Base-by-base conservation (phyloP, 2,329 filamentous ascomycete genomes). In the Colletotrichum destructivum region DNA sequence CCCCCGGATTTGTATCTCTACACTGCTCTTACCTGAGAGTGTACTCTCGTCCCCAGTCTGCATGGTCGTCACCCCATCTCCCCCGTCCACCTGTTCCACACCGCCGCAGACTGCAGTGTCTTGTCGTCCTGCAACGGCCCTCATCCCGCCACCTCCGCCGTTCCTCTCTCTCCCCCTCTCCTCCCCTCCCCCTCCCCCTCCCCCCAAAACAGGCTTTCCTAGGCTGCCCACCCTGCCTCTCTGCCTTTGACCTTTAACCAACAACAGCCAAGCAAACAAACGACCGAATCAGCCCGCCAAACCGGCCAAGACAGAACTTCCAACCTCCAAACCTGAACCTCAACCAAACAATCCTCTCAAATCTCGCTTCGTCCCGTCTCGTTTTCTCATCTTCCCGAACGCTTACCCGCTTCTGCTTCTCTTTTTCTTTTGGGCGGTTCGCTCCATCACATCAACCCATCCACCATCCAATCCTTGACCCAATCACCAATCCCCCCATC, bases 331-430 rank as follows among this genome's bases (percentile, higher is more conserved):
- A 31, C 31, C 31, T 8, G 31, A 31, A 31, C 31, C 8, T 31
- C 31, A 7, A 31, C 31, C 31, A 31, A 64, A 46, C 62, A 64
- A 51, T 35, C 60, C 21, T 46, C 46, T 31, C 31, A 64, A 49
- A 55, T 47, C 51, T 42, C 62, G 31, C 42, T 40, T 31, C 62
- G 44, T 66, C 62, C 54, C 62, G 51, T 66, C 62, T 57, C 54
- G 40, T 66, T 23, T 66, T 31, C 31, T 31, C 52, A 7, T 31
- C 31, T 31, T 31, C 31, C 31, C 31, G 31, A 31, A 31, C 31
- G 31, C 31, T 31, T 31, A 31, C 31, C 8, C 31, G 31, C 54
- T 66, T 57, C 38, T 44, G 38, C 26, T 38, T n/a, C 51, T 6
- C 26, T 40, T 38, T 31, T 31, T 8, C 31, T 8, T 31, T 31